phyloP scores from a whole-genome alignment of 1,139 yeast genomes.

The Candida sanyaensis region DNA sequence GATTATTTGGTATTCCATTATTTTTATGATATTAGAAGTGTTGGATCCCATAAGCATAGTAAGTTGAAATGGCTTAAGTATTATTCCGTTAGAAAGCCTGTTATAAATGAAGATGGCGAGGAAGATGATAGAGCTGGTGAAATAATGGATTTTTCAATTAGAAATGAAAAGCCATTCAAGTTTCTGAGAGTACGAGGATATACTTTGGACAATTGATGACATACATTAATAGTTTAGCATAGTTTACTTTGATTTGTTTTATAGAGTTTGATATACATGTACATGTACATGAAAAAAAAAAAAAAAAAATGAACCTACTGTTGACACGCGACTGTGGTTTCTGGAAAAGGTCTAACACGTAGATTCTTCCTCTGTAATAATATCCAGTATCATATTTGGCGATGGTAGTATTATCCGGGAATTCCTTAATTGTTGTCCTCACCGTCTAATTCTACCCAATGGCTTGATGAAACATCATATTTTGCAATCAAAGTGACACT shows the following conservation, averaged over 20 bases:
- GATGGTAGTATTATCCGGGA: too few relatives aligned
- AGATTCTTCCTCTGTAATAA: too few relatives aligned
- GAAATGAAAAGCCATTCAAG: conserved; percentile 74
- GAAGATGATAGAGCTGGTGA: conserved; percentile 50
- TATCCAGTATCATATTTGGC: too few relatives aligned
- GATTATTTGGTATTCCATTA: conserved; percentile 66
- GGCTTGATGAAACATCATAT: conserved; percentile 2
- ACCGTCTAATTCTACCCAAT: too few relatives aligned
- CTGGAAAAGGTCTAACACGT: too few relatives aligned
- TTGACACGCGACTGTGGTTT: too few relatives aligned
- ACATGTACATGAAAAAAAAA: too few relatives aligned
- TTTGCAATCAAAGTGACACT: background rate
- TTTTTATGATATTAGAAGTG: conserved; percentile 53
- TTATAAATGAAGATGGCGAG: conserved; percentile 21
- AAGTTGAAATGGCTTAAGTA: conserved; percentile 69
- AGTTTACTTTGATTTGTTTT: background rate
- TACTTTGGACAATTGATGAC: conserved; percentile 1
- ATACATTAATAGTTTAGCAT: background rate
- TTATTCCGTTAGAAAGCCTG: conserved; percentile 53
- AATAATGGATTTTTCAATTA: conserved; percentile 53
- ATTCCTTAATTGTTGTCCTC: too few relatives aligned
- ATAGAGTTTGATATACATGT: background rate
- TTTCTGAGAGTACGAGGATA: conserved; percentile 65
- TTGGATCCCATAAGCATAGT: conserved; percentile 61
- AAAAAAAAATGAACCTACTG: too few relatives aligned